Percentiles rank a stretch among this genome's conserved stretches.
Evolutionary conservation across 805 yeast species (phyloP).

Genomic region (Sugiyamaella qingdaonensis): DNA sequence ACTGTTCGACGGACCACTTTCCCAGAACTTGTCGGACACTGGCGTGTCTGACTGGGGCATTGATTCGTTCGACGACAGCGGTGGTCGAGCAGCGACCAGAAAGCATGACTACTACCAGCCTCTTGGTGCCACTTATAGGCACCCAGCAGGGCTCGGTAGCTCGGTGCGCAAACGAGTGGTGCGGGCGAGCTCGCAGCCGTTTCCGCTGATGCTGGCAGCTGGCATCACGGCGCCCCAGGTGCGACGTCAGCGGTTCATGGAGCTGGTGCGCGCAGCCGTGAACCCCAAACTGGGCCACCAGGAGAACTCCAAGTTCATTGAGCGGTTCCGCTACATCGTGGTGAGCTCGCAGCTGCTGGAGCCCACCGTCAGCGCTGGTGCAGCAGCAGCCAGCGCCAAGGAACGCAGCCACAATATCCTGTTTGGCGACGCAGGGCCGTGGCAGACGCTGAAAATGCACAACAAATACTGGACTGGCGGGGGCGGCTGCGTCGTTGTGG

Average conservation of each 20-base stretch:
- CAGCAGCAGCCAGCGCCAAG: slow-evolving; percentile 5
- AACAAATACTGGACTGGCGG: slow-evolving; percentile 31
- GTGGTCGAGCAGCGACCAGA: neutral
- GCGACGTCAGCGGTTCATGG: slow-evolving; percentile 24
- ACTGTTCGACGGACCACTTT: slow-evolving; percentile 31
- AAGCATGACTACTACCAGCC: slow-evolving; percentile 1
- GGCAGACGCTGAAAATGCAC: slow-evolving; percentile 17
- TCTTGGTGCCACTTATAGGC: neutral
- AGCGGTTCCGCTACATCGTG: slow-evolving; percentile 48
- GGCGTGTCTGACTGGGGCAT: slow-evolving; percentile 35
- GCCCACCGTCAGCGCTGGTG: slow-evolving; percentile 26
- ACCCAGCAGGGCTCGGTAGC: neutral
- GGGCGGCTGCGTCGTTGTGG: slow-evolving; percentile 34
- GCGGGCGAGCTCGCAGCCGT: slow-evolving; percentile 5
- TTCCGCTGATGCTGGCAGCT: slow-evolving; percentile 14
- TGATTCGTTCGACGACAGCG: slow-evolving; percentile 16
- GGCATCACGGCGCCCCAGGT: slow-evolving; percentile 10
- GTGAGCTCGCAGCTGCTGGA: slow-evolving; percentile 46
- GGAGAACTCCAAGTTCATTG: slow-evolving; percentile 39
- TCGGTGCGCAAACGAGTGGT: slow-evolving; percentile 3
- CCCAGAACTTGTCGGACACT: slow-evolving; percentile 23
- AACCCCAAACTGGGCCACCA: slow-evolving; percentile 21
- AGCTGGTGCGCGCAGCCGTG: slow-evolving; percentile 26
- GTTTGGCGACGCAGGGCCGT: slow-evolving; percentile 22
- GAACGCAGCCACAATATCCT: slow-evolving; percentile 15